Base-by-base conservation (phyloP, 139 green algal genomes). In the Chlamydomonas sphaeroides region DNA sequence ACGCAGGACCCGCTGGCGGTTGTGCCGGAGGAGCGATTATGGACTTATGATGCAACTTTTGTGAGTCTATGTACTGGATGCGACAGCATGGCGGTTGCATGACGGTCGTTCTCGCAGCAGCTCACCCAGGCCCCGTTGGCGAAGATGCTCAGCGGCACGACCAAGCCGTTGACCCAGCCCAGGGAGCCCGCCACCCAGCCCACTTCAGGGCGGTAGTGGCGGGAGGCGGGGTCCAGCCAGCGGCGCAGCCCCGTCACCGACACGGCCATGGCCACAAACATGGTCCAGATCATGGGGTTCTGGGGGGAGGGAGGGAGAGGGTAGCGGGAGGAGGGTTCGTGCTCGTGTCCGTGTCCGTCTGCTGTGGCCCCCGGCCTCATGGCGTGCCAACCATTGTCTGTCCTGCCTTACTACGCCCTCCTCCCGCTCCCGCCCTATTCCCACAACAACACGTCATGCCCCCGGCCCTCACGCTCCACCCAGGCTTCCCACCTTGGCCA, bases 261-360 rank as follows among this genome's bases (percentile, higher is more conserved):
- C 28, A 88, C 38, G 32, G 66, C 48, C 42, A 84, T 48, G 2
- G 84, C 84, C 8, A 84, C 17, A 21, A 88, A 77, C 33, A 88
- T 77, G 42, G 76, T 79, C 84, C 84, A 88, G 28, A 88, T 76
- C 84, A 88, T 88, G 32, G 84, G 84, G 68, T 88, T 88, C 83
- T 84, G 74, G 63, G 33, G 33, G 21, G 32, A 30, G 61, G 61
- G n/a, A 26, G 63, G 10, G 63, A 28, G 63, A 7, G 33, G 33
- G 33, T 42, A 20, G 63, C 5, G 8, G 35, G 63, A 7, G 2
- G 63, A 17, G 8, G 33, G 65, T 14, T n/a, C n/a, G n/a, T n/a
- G n/a, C n/a, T n/a, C n/a, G n/a, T n/a, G n/a, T n/a, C n/a, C n/a
- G n/a, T n/a, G n/a, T n/a, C n/a, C n/a, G n/a, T n/a, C n/a, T n/a